Evolutionary conservation across 2,329 filamentous ascomycete species (phyloP).

Genomic region (Alternaria panax): DNA sequence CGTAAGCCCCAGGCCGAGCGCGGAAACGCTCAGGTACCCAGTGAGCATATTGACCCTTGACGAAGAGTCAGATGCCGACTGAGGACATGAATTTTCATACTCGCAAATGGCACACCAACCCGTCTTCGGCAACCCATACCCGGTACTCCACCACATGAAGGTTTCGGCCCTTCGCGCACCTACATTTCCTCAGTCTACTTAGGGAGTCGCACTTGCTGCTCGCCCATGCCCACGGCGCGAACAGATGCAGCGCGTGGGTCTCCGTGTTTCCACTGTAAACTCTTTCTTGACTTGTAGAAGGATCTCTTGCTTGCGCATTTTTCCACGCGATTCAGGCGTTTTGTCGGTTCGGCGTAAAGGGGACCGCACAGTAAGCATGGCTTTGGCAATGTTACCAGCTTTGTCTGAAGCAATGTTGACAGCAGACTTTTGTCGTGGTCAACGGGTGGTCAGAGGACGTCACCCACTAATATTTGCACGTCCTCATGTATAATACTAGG

Average conservation of each 20-base stretch:
- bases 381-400: background rate
- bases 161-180: background rate
- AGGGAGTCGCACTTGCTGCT: background rate
- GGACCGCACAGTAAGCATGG: background rate
- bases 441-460: slow-evolving; percentile 10
- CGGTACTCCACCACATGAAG: background rate
- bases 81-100: background rate
- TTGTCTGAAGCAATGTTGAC: background rate
- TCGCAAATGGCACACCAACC: slow-evolving; percentile 4
- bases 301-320: background rate
- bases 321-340: background rate
- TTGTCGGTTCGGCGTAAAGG: background rate
- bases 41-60: slow-evolving; percentile 34
- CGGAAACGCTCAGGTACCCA: slow-evolving; percentile 45
- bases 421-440: background rate
- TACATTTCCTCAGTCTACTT: background rate
- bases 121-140: slow-evolving; percentile 11
- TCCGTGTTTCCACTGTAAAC: background rate
- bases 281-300: background rate
- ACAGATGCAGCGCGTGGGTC: background rate
- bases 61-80: slow-evolving; percentile 27
- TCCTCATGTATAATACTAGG: slow-evolving; percentile 14
- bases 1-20: slow-evolving; percentile 48
- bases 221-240: background rate
- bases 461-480: slow-evolving; percentile 10